These are phyloP conservation scores for Vicia faba DNA, from an alignment of 306 rosid species.

Conservation along the genomic window DNA sequence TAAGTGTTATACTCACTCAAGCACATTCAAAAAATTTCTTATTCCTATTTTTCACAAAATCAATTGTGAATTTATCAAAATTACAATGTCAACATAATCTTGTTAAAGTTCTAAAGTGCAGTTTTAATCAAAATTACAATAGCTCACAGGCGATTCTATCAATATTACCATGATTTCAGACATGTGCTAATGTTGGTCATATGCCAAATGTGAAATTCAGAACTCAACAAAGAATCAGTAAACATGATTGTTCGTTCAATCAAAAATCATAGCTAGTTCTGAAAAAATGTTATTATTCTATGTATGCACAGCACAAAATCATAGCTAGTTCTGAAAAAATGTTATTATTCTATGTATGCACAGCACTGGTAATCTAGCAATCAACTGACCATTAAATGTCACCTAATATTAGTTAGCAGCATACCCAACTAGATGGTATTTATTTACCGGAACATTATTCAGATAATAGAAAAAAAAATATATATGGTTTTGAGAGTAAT, in stretches of 20 bases:
- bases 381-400: slow-evolving; percentile 10
- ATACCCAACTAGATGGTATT: slow-evolving; percentile 22
- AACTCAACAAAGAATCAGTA: slow-evolving; percentile 12
- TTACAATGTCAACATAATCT: too few relatives aligned
- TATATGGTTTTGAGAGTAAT: slow-evolving; percentile 16
- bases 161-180: too few relatives aligned
- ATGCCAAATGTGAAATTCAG: neutral
- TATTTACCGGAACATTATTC: slow-evolving; percentile 1
- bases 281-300: neutral
- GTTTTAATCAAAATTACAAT: too few relatives aligned
- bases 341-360: slow-evolving; percentile 6
- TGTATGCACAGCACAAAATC: slow-evolving; percentile 1
- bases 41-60: too few relatives aligned
- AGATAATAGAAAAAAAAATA: neutral
- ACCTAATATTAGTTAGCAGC: neutral
- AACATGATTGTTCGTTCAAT: neutral
- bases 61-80: too few relatives aligned
- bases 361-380: slow-evolving; percentile 29
- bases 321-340: neutral
- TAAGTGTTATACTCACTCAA: too few relatives aligned
- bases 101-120: too few relatives aligned
- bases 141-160: too few relatives aligned
- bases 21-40: too few relatives aligned
- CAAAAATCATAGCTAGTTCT: slow-evolving; percentile 20
- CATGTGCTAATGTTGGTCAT: neutral